Evolutionary conservation across 495 filamentous ascomycete genomes (phyloP), one percentile per base, ranked within the genome.

Genomic region (Jackrogersella multiformis): DNA sequence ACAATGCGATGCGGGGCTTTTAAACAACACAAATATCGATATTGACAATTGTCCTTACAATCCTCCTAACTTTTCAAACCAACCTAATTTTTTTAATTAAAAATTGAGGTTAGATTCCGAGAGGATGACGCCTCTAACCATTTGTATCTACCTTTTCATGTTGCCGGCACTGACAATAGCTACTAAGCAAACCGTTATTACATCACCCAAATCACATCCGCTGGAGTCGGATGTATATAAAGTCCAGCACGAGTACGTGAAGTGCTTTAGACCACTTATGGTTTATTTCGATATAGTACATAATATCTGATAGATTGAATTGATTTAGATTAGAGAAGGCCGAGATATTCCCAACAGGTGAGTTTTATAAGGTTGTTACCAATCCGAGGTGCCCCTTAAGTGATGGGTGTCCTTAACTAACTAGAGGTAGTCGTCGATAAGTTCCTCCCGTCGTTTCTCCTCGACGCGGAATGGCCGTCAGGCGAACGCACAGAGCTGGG

Each of bases 331-430:
- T 89, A 16, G 79, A 83, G 61, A 77, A 85, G 64, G 86, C 88
- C 9, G 81, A 84, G 32, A 86, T 90, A 56, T 89, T 90, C 35
- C 81, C 86, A 12, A 83, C 81, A 52, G 85, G 85, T 85, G 74
- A 41, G 48, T 49, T 46, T 8, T n/a, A n/a, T n/a, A n/a, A n/a
- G 18, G 24, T 32, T 18, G n/a, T 4, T 15, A 15, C 16, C n/a
- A 15, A 16, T 9, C 13, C 45, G 30, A 26, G 1, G 4, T 26
- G 1, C 30, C 26, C 28, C 58, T 39, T 28, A 34, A 30, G 26
- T 8, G 8, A 23, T 16, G 8, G 18, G 53, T 6, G 8, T 18
- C 44, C 39, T 38, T 54, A 34, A 56, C 26, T 58, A 30, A 55
- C 30, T 4, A 32, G 20, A 16, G 13, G n/a, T 60, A 85, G 87